Evolutionary conservation across 129 eudicot genomes (phyloP).

Genomic region (Pseudognaphalium luteoalbum): DNA sequence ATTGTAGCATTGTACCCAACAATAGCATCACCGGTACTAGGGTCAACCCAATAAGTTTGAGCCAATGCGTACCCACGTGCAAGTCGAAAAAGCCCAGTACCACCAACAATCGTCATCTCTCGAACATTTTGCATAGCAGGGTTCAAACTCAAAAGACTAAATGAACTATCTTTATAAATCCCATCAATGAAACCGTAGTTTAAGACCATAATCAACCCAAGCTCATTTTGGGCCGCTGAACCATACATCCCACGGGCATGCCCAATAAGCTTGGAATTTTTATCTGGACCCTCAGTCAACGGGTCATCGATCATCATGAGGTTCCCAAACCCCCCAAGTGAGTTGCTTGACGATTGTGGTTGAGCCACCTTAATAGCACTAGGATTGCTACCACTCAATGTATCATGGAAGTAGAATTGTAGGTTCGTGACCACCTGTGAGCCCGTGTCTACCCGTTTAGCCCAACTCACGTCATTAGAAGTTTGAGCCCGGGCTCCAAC

Average conservation of each 20-base stretch:
- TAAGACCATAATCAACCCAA: slow-evolving; percentile 51
- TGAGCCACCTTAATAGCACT: slow-evolving; percentile 53
- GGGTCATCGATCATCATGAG: slow-evolving; percentile 64
- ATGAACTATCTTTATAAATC: slow-evolving; percentile 65
- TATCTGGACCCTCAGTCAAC: slow-evolving; percentile 64
- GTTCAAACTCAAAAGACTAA: slow-evolving; percentile 59
- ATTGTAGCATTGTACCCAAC: slow-evolving; percentile 81
- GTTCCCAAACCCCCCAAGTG: slow-evolving; percentile 50
- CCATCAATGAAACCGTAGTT: slow-evolving; percentile 58
- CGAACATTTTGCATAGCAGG: slow-evolving; percentile 41
- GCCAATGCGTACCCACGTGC: slow-evolving; percentile 78
- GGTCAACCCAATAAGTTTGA: slow-evolving; percentile 49
- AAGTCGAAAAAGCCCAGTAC: slow-evolving; percentile 75
- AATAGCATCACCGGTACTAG: slow-evolving; percentile 53
- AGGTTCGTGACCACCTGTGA: slow-evolving; percentile 54
- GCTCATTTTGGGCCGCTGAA: slow-evolving; percentile 44
- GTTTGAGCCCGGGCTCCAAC: slow-evolving; percentile 32
- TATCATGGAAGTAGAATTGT: slow-evolving; percentile 80
- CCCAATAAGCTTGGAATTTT: slow-evolving; percentile 58
- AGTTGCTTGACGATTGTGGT: slow-evolving; percentile 40
- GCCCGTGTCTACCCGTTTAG: slow-evolving; percentile 46
- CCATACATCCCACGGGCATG: slow-evolving; percentile 77
- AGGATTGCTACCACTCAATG: slow-evolving; percentile 47
- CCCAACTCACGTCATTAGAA: slow-evolving; percentile 42
- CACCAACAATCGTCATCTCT: slow-evolving; percentile 78